Percentiles rank a stretch among this genome's conserved stretches.
Conservation (phyloP, 2,329 filamentous ascomycete species). For the Davidsoniella neocaledoniae region DNA sequence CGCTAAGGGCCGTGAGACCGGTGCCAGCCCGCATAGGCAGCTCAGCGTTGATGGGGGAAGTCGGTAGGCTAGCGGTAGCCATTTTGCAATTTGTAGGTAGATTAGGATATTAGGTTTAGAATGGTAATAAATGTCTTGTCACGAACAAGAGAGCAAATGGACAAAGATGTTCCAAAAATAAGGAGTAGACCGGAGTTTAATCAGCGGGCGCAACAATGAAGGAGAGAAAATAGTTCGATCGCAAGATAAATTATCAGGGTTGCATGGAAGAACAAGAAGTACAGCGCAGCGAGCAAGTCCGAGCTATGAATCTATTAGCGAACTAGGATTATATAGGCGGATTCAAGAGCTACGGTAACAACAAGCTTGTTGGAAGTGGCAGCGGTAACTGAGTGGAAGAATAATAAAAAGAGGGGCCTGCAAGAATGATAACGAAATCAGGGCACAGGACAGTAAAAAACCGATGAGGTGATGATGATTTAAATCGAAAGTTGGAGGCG, state of each 20-base stretch:
- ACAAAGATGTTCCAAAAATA: background rate
- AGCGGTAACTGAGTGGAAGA: background rate
- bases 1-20: conserved; percentile 19
- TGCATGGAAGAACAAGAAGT: too few species aligned
- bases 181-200: background rate
- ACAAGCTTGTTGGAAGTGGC: background rate
- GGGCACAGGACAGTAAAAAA: background rate
- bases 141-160: background rate
- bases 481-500: background rate
- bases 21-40: conserved; percentile 7
- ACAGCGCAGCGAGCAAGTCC: too few species aligned
- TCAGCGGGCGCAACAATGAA: too few species aligned
- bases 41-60: conserved; percentile 5
- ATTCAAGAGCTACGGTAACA: too few species aligned
- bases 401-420: conserved; percentile 2
- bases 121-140: background rate
- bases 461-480: conserved; percentile 1
- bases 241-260: too few species aligned
- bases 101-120: background rate
- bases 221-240: too few species aligned
- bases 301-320: too few species aligned
- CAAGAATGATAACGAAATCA: background rate
- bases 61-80: conserved; percentile 3
- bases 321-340: too few species aligned
- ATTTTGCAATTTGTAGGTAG: conserved; percentile 1